Evolutionary conservation across 176 grass and related monocot genomes (phyloP).

Genomic region (Cenchrus purpureus): DNA sequence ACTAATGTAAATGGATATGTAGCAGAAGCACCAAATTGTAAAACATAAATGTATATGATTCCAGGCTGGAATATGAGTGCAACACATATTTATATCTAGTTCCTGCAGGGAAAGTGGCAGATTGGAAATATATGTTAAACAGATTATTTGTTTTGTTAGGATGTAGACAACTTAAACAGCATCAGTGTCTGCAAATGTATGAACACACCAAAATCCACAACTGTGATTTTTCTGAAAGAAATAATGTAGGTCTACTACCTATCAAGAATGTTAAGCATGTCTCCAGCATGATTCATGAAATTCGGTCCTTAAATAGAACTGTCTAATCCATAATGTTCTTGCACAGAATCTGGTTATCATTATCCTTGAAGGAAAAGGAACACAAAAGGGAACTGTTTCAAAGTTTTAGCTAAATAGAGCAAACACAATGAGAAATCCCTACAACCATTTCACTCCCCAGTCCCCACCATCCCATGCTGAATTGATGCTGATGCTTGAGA

Average conservation of each 20-base stretch:
- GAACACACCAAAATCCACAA: not conserved
- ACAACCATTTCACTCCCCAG: not conserved
- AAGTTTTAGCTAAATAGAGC: not conserved
- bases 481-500: not conserved
- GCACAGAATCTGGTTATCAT: not conserved
- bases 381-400: not conserved
- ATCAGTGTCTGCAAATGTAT: not conserved
- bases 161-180: not conserved
- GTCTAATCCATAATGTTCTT: not conserved
- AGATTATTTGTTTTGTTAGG: not conserved
- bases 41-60: not conserved
- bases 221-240: constrained; percentile 12
- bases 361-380: not conserved
- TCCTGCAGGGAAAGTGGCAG: not conserved
- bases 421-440: not conserved
- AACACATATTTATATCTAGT: not conserved
- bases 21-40: not conserved
- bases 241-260: not conserved
- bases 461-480: not conserved
- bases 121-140: not conserved
- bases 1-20: not conserved
- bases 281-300: not conserved
- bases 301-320: not conserved
- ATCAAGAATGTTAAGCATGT: not conserved
- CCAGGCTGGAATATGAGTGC: not conserved